Evolutionary conservation across 208 protist genomes (phyloP), one percentile per base, ranked within the genome.

Genomic region (Acanthamoeba healyi): DNA sequence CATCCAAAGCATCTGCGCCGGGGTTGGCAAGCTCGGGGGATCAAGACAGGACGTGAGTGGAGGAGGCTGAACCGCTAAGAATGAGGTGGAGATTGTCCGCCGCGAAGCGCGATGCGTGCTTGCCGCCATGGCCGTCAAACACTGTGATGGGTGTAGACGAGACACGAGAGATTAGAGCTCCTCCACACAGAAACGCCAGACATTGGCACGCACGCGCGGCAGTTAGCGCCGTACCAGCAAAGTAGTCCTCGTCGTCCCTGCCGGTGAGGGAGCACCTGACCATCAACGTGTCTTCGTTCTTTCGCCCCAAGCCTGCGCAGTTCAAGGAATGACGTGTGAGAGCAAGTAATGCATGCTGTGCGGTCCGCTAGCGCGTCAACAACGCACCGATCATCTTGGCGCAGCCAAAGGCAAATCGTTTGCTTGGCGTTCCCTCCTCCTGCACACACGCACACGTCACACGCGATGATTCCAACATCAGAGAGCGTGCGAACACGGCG

Each of bases 241-340:
- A 90, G 82, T 90, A 90, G 56, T 90, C 82, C 32, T 70, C 82
- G 34, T 90, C 82, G 82, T 90, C 82, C 54, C 51, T 61, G 29
- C 82, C 82, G 17, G 54, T 61, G 51, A 90, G 56, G 14, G 54
- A 32, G 54, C 82, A 34, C 36, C 82, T 44, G 19, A 90, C 34
- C 82, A 90, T 70, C 51, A 90, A 36, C 82, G 56, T 70, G 51
- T 90, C 82, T 24, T 90, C 82, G 82, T 90, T 90, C 82, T 90
- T 90, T 22, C 82, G 82, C 0, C 54, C 82, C 82, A 90, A n/a
- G 40, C 74, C 74, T 84, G 14, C 49, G 12, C 12, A 15, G 44
- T 49, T 4, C 44, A 12, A 4, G 44, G n/a, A n/a, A n/a, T n/a
- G n/a, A n/a, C n/a, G n/a, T n/a, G n/a, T n/a, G n/a, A n/a, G n/a